Evolutionary conservation across 1,284 basidiomycete genomes (phyloP).

Genomic region (Phylloboletellus chloephorus): DNA sequence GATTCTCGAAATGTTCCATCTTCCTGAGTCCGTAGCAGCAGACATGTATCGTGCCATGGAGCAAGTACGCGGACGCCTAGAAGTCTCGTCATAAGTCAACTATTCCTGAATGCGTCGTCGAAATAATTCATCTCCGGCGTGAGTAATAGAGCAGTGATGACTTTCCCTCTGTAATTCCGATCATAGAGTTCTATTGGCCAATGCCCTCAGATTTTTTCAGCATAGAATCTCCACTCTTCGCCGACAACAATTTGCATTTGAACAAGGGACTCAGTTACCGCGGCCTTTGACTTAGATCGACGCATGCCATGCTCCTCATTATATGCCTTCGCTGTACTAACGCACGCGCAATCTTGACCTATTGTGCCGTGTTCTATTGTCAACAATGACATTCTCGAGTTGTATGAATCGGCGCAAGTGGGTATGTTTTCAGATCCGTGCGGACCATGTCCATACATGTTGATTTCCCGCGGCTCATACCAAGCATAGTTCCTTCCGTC

Average conservation of each 20-base stretch:
- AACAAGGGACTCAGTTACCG: not conserved
- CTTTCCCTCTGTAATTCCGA: constrained; percentile 5
- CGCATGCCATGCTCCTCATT: not conserved
- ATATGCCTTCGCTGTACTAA: too few relatives aligned
- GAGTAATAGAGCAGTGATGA: constrained; percentile 11
- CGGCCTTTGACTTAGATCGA: not conserved
- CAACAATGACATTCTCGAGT: too few relatives aligned
- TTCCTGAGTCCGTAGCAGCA: constrained; percentile 42
- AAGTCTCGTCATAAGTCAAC: constrained; percentile 2
- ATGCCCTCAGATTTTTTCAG: constrained; percentile 1
- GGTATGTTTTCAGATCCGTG: too few relatives aligned
- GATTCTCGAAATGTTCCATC: constrained; percentile 43
- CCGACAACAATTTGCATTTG: too few relatives aligned
- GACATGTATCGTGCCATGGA: constrained; percentile 63
- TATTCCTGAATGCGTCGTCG: not conserved
- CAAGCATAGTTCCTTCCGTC: too few relatives aligned
- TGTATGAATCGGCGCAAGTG: too few relatives aligned
- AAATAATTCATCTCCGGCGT: constrained; percentile 1
- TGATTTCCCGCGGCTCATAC: too few relatives aligned
- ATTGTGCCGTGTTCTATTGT: not conserved
- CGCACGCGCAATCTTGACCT: too few relatives aligned
- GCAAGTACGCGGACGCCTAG: constrained; percentile 39
- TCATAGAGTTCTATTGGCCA: constrained; percentile 4
- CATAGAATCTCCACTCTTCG: not conserved
- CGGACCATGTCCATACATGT: too few relatives aligned